Conservation (phyloP, 2,329 filamentous ascomycete species). For the Zasmidium citrigriseum region DNA sequence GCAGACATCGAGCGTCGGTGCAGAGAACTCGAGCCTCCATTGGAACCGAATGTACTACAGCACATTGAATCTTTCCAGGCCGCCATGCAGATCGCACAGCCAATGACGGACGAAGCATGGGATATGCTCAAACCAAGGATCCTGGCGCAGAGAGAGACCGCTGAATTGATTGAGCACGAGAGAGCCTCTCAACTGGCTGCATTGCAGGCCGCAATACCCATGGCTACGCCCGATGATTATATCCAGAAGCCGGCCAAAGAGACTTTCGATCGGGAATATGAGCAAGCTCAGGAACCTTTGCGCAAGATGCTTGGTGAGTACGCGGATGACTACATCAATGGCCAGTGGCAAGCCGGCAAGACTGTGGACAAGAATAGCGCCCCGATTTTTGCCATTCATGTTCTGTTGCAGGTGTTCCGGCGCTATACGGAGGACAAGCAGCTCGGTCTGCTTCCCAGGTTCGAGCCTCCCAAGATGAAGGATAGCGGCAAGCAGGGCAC, state of each 20-base stretch:
- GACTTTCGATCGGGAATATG: constrained; percentile 68
- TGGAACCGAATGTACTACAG: constrained; percentile 62
- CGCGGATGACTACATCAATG: constrained; percentile 69
- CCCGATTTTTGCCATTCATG: constrained; percentile 70
- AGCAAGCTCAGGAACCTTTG: constrained; percentile 68
- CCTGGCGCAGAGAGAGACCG: constrained; percentile 64
- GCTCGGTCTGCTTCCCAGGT: constrained; percentile 23
- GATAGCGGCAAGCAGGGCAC: constrained; percentile 16
- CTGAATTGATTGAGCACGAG: constrained; percentile 58
- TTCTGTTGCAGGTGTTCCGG: constrained; percentile 61
- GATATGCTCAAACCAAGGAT: constrained; percentile 67
- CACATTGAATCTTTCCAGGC: constrained; percentile 75
- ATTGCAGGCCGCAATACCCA: constrained; percentile 49
- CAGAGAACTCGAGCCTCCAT: constrained; percentile 62
- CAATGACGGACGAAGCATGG: constrained; percentile 71
- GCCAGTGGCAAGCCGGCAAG: constrained; percentile 65
- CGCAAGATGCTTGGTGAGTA: constrained; percentile 65
- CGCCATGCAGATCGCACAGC: constrained; percentile 67
- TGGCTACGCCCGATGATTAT: constrained; percentile 50
- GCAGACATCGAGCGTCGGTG: constrained; percentile 73
- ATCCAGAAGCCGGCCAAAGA: constrained; percentile 57
- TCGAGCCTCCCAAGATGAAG: constrained; percentile 17
- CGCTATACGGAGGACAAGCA: constrained; percentile 48
- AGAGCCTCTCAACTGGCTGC: constrained; percentile 45
- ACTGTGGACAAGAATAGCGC: constrained; percentile 65